These are phyloP conservation scores for Batrachochytrium dendrobatidis DNA, from an alignment of 371 early-diverging fungal species.

Conservation along the genomic window DNA sequence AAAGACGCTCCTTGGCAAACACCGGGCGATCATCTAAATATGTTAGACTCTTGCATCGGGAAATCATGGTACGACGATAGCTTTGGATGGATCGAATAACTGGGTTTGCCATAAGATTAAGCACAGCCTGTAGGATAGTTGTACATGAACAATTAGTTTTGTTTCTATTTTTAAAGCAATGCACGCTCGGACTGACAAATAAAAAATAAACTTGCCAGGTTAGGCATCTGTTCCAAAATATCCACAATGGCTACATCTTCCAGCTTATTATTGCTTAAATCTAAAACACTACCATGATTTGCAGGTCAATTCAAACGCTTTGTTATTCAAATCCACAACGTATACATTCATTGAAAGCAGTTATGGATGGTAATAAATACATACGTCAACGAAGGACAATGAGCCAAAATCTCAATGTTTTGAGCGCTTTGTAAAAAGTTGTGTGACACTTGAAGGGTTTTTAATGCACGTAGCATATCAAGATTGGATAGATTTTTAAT, in stretches of 20 bases:
- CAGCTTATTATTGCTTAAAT: slow-evolving; percentile 43
- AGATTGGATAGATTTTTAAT: slow-evolving; percentile 32
- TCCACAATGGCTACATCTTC: slow-evolving; percentile 41
- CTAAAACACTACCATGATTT: slow-evolving; percentile 27
- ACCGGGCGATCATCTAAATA: slow-evolving; percentile 52
- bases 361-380: background rate
- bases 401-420: slow-evolving; percentile 25
- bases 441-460: slow-evolving; percentile 38
- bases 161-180: background rate
- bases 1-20: slow-evolving; percentile 42
- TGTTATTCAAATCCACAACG: background rate
- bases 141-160: background rate
- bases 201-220: slow-evolving; percentile 29
- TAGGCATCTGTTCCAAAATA: slow-evolving; percentile 37
- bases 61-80: slow-evolving; percentile 39
- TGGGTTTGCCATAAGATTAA: slow-evolving; percentile 47
- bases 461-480: slow-evolving; percentile 19
- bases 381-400: slow-evolving; percentile 30
- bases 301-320: background rate
- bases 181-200: background rate
- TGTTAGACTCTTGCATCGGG: slow-evolving; percentile 28
- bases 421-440: slow-evolving; percentile 38
- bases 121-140: slow-evolving; percentile 32
- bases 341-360: background rate
- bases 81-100: slow-evolving; percentile 38